These are phyloP conservation scores for Metarhizium robertsii DNA, from an alignment of 2,329 filamentous ascomycete species.

Conservation along the genomic window DNA sequence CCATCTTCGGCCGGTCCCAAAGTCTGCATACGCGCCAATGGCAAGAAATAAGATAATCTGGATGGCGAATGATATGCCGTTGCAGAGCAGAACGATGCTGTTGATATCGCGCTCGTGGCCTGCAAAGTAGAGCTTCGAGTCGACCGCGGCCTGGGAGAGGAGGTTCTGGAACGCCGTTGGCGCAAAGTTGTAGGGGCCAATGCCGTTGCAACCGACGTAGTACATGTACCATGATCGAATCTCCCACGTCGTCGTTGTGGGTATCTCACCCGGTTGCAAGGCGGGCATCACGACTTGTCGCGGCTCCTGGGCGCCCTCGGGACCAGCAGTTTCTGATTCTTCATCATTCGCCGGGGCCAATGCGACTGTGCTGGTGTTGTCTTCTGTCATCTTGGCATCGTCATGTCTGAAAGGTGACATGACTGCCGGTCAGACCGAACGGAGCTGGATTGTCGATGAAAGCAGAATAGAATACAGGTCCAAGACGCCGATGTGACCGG, in stretches of 20 bases:
- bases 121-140: slow-evolving; percentile 41
- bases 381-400: not conserved
- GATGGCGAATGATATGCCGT: slow-evolving; percentile 61
- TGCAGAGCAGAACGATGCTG: slow-evolving; percentile 54
- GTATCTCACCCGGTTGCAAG: not conserved
- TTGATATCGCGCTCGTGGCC: slow-evolving; percentile 49
- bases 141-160: slow-evolving; percentile 47
- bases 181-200: slow-evolving; percentile 53
- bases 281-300: slow-evolving; percentile 1
- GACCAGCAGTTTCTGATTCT: not conserved
- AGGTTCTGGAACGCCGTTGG: slow-evolving; percentile 59
- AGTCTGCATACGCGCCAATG: slow-evolving; percentile 49
- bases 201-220: slow-evolving; percentile 59
- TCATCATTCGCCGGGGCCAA: not conserved
- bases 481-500: not conserved
- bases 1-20: slow-evolving; percentile 54
- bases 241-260: slow-evolving; percentile 14
- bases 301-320: not conserved
- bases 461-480: not conserved
- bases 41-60: slow-evolving; percentile 48
- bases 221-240: slow-evolving; percentile 30
- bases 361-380: not conserved
- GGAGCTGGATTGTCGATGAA: not conserved
- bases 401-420: not conserved
- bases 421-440: not conserved